Evolutionary conservation across 306 rosid genomes (phyloP), one percentile per base, ranked within the genome.

Genomic region (Abrus pulchellus): DNA sequence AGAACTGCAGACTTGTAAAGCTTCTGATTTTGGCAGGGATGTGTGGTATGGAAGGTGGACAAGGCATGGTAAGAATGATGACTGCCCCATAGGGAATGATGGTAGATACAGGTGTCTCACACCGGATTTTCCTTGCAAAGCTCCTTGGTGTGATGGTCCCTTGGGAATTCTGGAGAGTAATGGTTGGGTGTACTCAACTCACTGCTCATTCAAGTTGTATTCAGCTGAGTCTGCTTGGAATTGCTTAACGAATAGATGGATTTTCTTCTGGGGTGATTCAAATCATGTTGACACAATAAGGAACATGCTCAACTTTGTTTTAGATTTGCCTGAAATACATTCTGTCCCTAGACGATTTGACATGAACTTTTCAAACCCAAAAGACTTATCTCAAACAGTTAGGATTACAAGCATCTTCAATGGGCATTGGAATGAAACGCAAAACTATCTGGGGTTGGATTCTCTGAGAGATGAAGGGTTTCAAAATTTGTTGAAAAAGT

Each of bases 221-320:
- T 66, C 89, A 13, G 88, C 91, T 70, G 92, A 87, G 70, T 72
- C 94, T 68, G 98, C 99, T 85, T 96, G 99, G 99, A 83, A 93
- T 74, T 96, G 99, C 74, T 89, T 93, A 88, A 87, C 82, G 78
- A 87, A 80, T 53, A 67, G 92, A 27, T 95, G 99, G 99, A 83
- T 95, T 77, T 95, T 95, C 94, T 95, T 95, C 68, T 95, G 99
- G 98, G 99, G 99, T 0, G 99, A 96, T 75, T 96, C 99, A 0
- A 96, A 96, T 84, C 99, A 96, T 14, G 99, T 96, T 10, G 99
- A 96, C 84, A 90, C 99, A 0, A 90, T 92, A 36, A 85, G 98
- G 5, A 96, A 96, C 79, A 83, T 87, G 56, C 97, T 96, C 72
- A 92, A 92, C 71, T 96, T 96, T 50, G 80, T 93, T 38, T 82